phyloP scores from a whole-genome alignment of 169 alveolate species.

The Theileria parva region DNA sequence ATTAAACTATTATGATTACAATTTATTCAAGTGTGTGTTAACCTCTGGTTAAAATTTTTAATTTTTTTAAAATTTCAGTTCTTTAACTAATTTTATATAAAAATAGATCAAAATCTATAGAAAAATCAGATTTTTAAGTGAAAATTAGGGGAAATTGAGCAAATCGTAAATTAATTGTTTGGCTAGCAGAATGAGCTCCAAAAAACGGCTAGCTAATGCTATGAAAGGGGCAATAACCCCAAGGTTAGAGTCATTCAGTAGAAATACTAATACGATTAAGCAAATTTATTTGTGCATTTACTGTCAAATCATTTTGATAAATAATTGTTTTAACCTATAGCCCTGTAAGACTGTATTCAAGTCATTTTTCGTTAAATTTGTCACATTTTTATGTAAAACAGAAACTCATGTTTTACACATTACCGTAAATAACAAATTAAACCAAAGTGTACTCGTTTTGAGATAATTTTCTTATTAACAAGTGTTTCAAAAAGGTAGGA shows the following conservation, averaged over 20 bases:
- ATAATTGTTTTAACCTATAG: neutral
- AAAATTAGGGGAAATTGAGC: neutral
- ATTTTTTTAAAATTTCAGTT: no score
- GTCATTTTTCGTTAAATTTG: neutral
- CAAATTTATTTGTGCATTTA: neutral
- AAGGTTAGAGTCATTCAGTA: neutral
- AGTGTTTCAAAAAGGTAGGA: neutral
- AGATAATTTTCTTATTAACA: neutral
- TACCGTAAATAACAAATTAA: neutral
- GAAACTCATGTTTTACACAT: neutral
- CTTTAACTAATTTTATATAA: neutral
- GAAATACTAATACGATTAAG: neutral
- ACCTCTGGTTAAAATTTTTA: neutral
- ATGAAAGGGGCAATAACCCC: neutral
- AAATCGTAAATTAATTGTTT: neutral
- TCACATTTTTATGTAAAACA: neutral
- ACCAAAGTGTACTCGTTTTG: neutral
- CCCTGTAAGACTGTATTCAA: neutral
- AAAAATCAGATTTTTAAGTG: neutral
- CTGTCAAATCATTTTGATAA: no score
- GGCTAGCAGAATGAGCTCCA: neutral
- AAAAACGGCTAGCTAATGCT: neutral
- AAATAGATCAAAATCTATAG: neutral
- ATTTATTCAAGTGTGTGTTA: neutral
- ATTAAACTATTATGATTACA: neutral